These are phyloP conservation scores for Pachyrhizus erosus DNA, from an alignment of 306 rosid genomes.

Conservation along the genomic window DNA sequence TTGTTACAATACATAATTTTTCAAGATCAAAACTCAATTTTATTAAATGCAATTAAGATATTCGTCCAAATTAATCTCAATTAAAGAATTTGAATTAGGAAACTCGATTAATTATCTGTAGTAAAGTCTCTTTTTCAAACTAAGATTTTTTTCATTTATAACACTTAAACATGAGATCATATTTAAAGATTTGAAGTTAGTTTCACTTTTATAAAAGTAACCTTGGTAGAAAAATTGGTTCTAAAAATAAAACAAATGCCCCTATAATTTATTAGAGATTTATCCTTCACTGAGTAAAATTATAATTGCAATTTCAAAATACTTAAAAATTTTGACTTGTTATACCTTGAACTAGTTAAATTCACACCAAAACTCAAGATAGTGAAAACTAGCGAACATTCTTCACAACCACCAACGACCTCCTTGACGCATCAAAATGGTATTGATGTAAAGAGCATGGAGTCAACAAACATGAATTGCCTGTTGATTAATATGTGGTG, in stretches of 20 bases:
- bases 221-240: too few relatives aligned
- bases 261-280: not conserved
- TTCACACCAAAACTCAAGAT: not conserved
- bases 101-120: too few relatives aligned
- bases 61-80: too few relatives aligned
- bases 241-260: too few relatives aligned
- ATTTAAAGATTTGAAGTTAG: too few relatives aligned
- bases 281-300: not conserved
- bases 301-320: not conserved
- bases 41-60: too few relatives aligned
- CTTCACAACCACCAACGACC: constrained; percentile 24
- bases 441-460: constrained; percentile 1
- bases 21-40: too few relatives aligned
- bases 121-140: too few relatives aligned
- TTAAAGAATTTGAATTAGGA: too few relatives aligned
- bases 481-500: not conserved
- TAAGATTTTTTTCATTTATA: too few relatives aligned
- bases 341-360: not conserved
- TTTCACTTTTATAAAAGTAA: too few relatives aligned
- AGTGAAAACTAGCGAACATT: constrained; percentile 1
- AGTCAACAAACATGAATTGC: constrained; percentile 31
- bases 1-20: not conserved
- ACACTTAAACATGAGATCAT: too few relatives aligned
- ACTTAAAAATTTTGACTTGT: not conserved
- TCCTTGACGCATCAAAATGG: constrained; percentile 7